phyloP scores from a whole-genome alignment of 768 basidiomycete species.

The Boletus fagicola region DNA sequence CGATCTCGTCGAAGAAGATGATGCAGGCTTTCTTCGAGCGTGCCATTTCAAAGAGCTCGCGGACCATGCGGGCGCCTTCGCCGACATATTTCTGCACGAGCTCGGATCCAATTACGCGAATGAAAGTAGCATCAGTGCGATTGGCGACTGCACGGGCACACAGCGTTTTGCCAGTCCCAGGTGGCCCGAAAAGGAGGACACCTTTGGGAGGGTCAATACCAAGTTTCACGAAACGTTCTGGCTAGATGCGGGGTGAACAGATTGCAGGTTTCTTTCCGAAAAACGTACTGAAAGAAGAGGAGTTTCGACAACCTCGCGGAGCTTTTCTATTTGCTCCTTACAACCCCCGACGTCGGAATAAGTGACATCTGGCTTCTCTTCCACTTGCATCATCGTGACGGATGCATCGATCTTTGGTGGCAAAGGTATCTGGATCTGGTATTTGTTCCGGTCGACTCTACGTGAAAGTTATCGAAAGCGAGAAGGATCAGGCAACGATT shows the following conservation, averaged over 20 bases:
- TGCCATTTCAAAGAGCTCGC: conserved; percentile 99
- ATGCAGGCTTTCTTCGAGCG: conserved; percentile 98
- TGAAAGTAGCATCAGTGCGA: conserved; percentile 97
- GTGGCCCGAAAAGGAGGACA: conserved; percentile 92
- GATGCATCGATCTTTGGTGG: conserved; percentile 99
- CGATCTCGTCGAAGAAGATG: conserved; percentile 99
- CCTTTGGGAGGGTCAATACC: conserved; percentile 99
- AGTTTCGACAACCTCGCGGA: conserved; percentile 96
- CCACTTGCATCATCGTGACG: conserved; percentile 99
- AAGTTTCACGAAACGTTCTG: conserved; percentile 97
- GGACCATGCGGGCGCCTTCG: conserved; percentile 98
- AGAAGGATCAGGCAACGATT: background rate
- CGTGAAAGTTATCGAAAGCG: conserved; percentile 4
- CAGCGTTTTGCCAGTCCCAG: conserved; percentile 97
- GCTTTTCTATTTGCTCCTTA: conserved; percentile 99
- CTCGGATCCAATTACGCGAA: conserved; percentile 98
- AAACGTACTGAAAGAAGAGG: conserved; percentile 83
- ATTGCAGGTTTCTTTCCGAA: background rate
- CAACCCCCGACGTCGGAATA: conserved; percentile 98
- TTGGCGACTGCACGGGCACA: conserved; percentile 98
- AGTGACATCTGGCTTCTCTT: conserved; percentile 97
- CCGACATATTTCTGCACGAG: conserved; percentile 99
- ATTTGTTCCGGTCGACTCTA: conserved; percentile 94
- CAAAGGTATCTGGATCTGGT: conserved; percentile 97
- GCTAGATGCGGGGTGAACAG: conserved; percentile 50